These are phyloP conservation scores for Rhexocercosporidium sp. DNA, from an alignment of 2,329 filamentous ascomycete species.

Conservation along the genomic window DNA sequence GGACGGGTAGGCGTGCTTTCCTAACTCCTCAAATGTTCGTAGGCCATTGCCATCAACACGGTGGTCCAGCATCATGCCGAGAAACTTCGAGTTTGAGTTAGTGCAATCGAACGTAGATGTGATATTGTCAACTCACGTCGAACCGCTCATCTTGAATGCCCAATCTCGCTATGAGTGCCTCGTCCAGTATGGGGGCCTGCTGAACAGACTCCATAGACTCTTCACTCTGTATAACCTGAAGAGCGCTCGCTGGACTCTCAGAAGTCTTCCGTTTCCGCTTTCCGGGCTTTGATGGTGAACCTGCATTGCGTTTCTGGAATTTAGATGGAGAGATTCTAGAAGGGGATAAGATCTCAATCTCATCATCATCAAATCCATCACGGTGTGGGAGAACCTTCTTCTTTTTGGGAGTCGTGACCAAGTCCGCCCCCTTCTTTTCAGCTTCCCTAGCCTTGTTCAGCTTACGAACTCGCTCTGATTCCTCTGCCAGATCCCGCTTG, in stretches of 20 bases:
- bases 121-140: constrained; percentile 39
- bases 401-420: constrained; percentile 64
- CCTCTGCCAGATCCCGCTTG: constrained; percentile 72
- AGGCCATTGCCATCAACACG: constrained; percentile 52
- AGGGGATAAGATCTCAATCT: constrained; percentile 54
- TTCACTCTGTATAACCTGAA: constrained; percentile 44
- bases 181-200: constrained; percentile 37
- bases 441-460: constrained; percentile 50
- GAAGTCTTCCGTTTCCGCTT: constrained; percentile 72
- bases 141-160: constrained; percentile 48
- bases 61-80: constrained; percentile 43
- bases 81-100: constrained; percentile 34
- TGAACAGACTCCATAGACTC: constrained; percentile 26
- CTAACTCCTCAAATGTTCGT: constrained; percentile 70
- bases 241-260: constrained; percentile 69
- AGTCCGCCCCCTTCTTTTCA: constrained; percentile 46
- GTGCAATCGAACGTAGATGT: neutral
- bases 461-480: constrained; percentile 46
- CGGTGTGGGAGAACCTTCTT: constrained; percentile 63
- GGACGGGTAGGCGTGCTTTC: constrained; percentile 69
- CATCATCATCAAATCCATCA: constrained; percentile 74
- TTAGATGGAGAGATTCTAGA: constrained; percentile 54
- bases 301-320: constrained; percentile 46
- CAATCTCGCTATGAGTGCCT: constrained; percentile 45
- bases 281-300: constrained; percentile 63